Evolutionary conservation across 2,329 filamentous ascomycete genomes (phyloP), one percentile per base, ranked within the genome.

Genomic region (Colletotrichum falcatum): DNA sequence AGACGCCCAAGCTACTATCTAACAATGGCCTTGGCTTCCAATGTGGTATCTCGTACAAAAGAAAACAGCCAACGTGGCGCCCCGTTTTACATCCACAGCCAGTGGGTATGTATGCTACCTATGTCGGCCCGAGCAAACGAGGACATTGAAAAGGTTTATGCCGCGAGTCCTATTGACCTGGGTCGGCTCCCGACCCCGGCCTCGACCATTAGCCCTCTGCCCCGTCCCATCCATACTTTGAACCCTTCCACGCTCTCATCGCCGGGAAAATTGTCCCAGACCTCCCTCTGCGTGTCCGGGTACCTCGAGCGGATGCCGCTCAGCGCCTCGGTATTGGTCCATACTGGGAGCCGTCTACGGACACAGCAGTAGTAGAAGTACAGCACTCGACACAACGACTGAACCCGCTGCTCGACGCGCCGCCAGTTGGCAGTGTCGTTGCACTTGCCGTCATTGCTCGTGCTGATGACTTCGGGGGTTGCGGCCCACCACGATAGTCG

Each of bases 331-430:
- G 77, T 70, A 2, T 74, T 75, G 5, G 76, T 79, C 80, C 81
- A 83, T 0, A 81, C 79, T 0, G 79, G 81, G 20, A 83, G 73
- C 68, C 83, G 83, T 20, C 81, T 80, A 44, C 81, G 74, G 3
- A 83, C 79, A 61, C 78, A 81, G 28, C 81, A 83, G 71, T 83
- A 84, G 74, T 83, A 84, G 53, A 83, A 82, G 67, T 84, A 84
- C 9, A 84, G 77, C 51, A 83, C 81, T 54, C 81, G 76, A 74
- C 82, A 83, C 18, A 84, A 78, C 26, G 79, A 73, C 46, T 80
- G 78, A 11, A 83, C 82, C 5, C 81, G 79, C 35, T 80, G 77
- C 49, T 81, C 76, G 44, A 82, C 83, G 49, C 80, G 78, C 66
- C 81, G 79, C 73, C 81, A 77, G 48, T 75, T 77, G 1, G 79